These are phyloP conservation scores for Hyparrhenia diplandra DNA, from an alignment of 176 grass and related monocot genomes.

Conservation along the genomic window DNA sequence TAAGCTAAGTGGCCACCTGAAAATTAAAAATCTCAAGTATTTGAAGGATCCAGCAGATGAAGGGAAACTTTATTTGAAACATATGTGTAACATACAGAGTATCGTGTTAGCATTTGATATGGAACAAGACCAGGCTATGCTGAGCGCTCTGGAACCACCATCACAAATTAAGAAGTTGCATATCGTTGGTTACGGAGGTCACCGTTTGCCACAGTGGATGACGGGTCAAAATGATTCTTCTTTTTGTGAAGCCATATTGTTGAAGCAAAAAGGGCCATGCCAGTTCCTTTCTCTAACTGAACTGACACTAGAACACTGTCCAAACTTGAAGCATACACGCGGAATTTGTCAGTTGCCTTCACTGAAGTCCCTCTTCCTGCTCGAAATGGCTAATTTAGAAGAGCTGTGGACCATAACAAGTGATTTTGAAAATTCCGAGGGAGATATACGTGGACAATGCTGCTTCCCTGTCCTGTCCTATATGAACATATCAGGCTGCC, in stretches of 20 bases:
- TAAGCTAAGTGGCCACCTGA: too few relatives aligned
- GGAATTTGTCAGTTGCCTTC: background rate
- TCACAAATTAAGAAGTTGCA: background rate
- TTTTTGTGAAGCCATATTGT: background rate
- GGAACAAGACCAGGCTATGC: background rate
- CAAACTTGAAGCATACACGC: background rate
- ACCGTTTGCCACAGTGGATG: background rate
- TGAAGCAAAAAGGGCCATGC: background rate
- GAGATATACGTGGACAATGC: background rate
- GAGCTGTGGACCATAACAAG: background rate
- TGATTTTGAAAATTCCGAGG: background rate
- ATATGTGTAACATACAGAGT: background rate
- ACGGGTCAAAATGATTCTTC: background rate
- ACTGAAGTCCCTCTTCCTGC: background rate
- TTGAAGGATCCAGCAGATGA: too few relatives aligned
- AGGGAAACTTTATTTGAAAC: background rate
- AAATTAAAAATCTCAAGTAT: too few relatives aligned
- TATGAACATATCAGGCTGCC: background rate
- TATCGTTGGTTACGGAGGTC: background rate
- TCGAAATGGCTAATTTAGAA: background rate
- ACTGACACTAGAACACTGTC: rapidly evolving
- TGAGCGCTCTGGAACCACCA: background rate
- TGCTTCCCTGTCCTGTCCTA: background rate
- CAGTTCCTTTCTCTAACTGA: background rate
- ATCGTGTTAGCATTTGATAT: background rate